phyloP scores from a whole-genome alignment of 139 green algal species.

The Ostreobium quekettii region DNA sequence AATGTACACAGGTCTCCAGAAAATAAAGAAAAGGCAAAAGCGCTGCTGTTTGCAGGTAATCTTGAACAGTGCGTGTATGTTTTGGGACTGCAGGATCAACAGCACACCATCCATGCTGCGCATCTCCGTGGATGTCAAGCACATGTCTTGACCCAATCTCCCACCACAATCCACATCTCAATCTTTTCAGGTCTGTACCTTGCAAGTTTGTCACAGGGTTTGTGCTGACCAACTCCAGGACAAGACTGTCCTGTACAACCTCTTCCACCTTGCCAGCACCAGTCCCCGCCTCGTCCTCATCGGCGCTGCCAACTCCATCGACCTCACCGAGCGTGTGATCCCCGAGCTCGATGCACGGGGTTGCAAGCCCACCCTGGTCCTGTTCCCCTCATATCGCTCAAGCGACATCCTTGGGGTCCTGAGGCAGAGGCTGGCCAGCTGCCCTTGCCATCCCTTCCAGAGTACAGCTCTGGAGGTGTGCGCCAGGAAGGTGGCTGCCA shows the following conservation, averaged over 20 bases:
- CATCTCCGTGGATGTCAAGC: too few species aligned
- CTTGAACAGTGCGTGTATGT: too few species aligned
- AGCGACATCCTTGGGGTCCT: background rate
- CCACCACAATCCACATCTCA: too few species aligned
- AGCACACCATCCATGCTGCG: too few species aligned
- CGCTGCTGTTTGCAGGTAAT: too few species aligned
- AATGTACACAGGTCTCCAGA: too few species aligned
- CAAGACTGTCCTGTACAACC: slow-evolving; percentile 19
- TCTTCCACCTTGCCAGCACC: slow-evolving; percentile 23
- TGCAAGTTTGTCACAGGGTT: too few species aligned
- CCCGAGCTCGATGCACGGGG: background rate
- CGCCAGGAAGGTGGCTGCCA: background rate
- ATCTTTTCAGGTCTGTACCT: too few species aligned
- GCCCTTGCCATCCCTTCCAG: background rate
- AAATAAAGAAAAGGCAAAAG: too few species aligned
- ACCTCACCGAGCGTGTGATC: slow-evolving; percentile 40
- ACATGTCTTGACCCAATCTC: too few species aligned
- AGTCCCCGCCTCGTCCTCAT: slow-evolving; percentile 41
- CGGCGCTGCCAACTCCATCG: slow-evolving; percentile 47
- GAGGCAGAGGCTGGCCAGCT: background rate
- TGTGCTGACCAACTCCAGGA: too few species aligned
- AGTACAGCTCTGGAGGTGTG: slow-evolving; percentile 6
- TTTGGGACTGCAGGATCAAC: too few species aligned
- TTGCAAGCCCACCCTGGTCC: background rate
- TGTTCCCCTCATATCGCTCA: slow-evolving; percentile 11